phyloP scores from a whole-genome alignment of 495 filamentous ascomycete species.

The Articulospora tetracladia region DNA sequence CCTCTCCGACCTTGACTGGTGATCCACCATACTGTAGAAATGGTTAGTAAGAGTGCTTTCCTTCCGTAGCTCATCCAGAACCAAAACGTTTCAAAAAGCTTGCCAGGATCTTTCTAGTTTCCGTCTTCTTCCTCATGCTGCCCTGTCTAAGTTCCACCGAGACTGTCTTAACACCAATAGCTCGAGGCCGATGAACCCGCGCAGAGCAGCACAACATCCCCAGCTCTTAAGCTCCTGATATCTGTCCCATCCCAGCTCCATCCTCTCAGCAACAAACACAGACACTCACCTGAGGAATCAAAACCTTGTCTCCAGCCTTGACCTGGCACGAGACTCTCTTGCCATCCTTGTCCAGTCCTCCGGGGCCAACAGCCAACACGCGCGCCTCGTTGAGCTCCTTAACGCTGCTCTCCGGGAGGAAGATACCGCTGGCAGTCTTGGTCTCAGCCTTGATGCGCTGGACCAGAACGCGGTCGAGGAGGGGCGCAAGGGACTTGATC shows the following conservation, averaged over 20 bases:
- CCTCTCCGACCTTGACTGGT: constrained; percentile 94
- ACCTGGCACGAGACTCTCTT: constrained; percentile 82
- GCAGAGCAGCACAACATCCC: neutral
- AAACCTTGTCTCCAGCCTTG: constrained; percentile 77
- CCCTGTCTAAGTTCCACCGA: too few relatives aligned
- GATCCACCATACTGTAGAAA: constrained; percentile 79
- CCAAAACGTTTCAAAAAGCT: neutral
- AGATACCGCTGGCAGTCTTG: constrained; percentile 94
- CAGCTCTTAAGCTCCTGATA: neutral
- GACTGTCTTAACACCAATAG: too few relatives aligned
- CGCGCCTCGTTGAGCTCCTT: constrained; percentile 98
- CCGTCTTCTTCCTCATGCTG: too few relatives aligned
- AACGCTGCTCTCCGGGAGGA: constrained; percentile 92
- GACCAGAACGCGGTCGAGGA: constrained; percentile 97
- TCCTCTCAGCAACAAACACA: constrained; percentile 8
- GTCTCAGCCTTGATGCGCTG: constrained; percentile 96
- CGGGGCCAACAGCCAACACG: constrained; percentile 93
- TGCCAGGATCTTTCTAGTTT: too few relatives aligned
- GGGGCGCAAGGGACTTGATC: constrained; percentile 91
- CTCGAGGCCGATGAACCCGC: neutral
- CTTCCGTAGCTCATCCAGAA: neutral
- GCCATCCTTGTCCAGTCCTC: constrained; percentile 79
- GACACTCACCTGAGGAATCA: constrained; percentile 84
- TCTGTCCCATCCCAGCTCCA: neutral
- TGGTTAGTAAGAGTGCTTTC: constrained; percentile 28